Percentiles rank a stretch among this genome's conserved stretches.
These are phyloP conservation scores for Carex pumila DNA, from an alignment of 176 grass and related monocot species.

Conservation along the genomic window DNA sequence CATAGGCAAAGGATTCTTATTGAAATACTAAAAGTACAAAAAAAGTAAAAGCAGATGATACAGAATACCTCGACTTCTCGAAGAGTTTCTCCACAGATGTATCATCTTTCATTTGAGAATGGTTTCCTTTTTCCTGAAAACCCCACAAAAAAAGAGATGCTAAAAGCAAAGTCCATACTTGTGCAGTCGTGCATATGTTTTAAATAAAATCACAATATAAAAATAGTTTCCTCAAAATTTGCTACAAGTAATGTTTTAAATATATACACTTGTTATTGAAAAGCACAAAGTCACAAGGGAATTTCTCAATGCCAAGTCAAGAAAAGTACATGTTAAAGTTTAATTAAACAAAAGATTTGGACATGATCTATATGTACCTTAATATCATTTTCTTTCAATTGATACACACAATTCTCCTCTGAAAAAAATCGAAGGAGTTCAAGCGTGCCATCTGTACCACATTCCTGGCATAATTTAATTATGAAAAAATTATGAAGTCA, in stretches of 20 bases:
- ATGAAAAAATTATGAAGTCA: conserved; percentile 17
- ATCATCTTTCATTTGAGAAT: conserved; percentile 26
- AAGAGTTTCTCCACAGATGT: conserved; percentile 32
- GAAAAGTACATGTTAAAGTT: not conserved
- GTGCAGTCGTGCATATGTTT: not conserved
- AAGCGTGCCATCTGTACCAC: conserved; percentile 56
- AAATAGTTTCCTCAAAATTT: conserved; percentile 3
- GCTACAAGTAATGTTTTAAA: too few relatives aligned
- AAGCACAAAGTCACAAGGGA: not conserved
- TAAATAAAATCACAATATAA: not conserved
- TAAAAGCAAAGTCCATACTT: not conserved
- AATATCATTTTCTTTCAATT: conserved; percentile 27
- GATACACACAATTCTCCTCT: conserved; percentile 46
- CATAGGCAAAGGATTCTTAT: not conserved
- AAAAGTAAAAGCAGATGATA: not conserved
- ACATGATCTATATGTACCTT: conserved; percentile 24
- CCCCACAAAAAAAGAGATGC: not conserved
- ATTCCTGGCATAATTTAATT: conserved; percentile 42
- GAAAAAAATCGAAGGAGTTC: conserved; percentile 74
- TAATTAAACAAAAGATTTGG: not conserved
- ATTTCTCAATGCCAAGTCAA: not conserved
- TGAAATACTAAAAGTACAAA: not conserved
- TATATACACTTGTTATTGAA: not conserved
- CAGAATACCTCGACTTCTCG: conserved; percentile 31
- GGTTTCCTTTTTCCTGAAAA: conserved; percentile 23